Base-by-base conservation (phyloP, 306 rosid species). In the Herpetospermum pedunculosum region DNA sequence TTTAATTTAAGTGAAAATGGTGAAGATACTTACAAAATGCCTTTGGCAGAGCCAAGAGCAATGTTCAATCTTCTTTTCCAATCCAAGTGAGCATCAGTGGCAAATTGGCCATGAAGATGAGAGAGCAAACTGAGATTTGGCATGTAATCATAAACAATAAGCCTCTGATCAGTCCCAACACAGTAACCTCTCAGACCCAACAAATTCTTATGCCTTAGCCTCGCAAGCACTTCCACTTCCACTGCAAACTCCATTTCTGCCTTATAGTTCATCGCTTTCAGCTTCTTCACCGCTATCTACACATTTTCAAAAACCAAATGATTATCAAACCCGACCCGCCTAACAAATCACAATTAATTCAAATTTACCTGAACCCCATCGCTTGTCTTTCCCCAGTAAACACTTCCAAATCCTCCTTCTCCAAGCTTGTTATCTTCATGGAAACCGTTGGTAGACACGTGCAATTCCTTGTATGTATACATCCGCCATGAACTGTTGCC, bases 221-320 rank as follows among this genome's bases (percentile, higher is more conserved):
- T 88, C 30, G 91, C 98, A 8, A 92, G 92, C 65, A 92, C 98
- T 77, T 92, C 98, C 4, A 90, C 98, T 82, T 92, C 98, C 25
- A 90, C 98, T 0, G 98, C 96, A 72, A 92, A 92, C 76, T 92
- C 98, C 98, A 90, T 90, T 82, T 92, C 92, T 10, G 96, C 96
- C 76, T 92, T 92, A 4, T 89, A 88, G 80, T 75, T 92, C 96
- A 90, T 90, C 46, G 91, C 88, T 80, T 90, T 90, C 85, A 92
- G 83, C 80, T 92, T 90, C 86, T 92, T 92, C 78, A 92, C 96
- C 0, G 98, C 98, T 79, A 92, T 88, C 98, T 92, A 72, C 71
- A 72, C 16, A n/a, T 44, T 81, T n/a, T n/a, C n/a, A n/a, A n/a
- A n/a, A n/a, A n/a, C n/a, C n/a, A n/a, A n/a, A n/a, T n/a, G n/a